Evolutionary conservation across 1,284 basidiomycete species (phyloP).

Genomic region (Austropuccinia psidii): DNA sequence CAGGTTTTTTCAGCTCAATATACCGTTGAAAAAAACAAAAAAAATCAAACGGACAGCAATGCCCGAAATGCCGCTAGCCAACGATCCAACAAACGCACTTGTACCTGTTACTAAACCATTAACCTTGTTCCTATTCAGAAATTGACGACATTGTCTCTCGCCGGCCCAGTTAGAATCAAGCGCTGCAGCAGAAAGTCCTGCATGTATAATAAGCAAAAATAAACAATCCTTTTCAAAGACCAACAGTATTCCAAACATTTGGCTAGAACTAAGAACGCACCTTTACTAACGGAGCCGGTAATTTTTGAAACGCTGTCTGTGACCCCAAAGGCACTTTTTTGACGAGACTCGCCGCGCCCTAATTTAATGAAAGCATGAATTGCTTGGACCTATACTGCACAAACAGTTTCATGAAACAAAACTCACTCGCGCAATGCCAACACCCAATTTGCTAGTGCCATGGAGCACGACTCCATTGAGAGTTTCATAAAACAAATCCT

Average conservation of each 20-base stretch:
- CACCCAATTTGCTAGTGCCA: constrained; percentile 87
- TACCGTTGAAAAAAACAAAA: too few species aligned
- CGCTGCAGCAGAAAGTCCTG: constrained; percentile 36
- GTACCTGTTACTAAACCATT: constrained; percentile 64
- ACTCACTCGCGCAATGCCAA: constrained; percentile 86
- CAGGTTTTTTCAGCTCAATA: constrained; percentile 9
- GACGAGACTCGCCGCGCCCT: constrained; percentile 95
- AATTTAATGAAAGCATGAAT: constrained; percentile 30
- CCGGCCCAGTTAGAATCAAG: constrained; percentile 36
- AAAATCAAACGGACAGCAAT: constrained; percentile 61
- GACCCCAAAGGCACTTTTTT: constrained; percentile 96
- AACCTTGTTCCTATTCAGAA: constrained; percentile 34
- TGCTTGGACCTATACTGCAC: background rate
- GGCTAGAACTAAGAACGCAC: too few species aligned
- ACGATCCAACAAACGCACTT: constrained; percentile 83
- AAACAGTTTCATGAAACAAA: background rate
- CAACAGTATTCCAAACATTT: too few species aligned
- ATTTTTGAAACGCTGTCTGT: constrained; percentile 95
- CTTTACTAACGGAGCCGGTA: constrained; percentile 94
- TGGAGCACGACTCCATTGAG: constrained; percentile 97
- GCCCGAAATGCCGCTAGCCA: constrained; percentile 93
- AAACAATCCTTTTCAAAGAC: constrained; percentile 80
- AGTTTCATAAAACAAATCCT: constrained; percentile 98
- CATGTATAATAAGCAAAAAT: constrained; percentile 57
- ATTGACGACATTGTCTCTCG: constrained; percentile 36